Evolutionary conservation across 768 basidiomycete genomes (phyloP).

Genomic region (Trametes sanguinea): DNA sequence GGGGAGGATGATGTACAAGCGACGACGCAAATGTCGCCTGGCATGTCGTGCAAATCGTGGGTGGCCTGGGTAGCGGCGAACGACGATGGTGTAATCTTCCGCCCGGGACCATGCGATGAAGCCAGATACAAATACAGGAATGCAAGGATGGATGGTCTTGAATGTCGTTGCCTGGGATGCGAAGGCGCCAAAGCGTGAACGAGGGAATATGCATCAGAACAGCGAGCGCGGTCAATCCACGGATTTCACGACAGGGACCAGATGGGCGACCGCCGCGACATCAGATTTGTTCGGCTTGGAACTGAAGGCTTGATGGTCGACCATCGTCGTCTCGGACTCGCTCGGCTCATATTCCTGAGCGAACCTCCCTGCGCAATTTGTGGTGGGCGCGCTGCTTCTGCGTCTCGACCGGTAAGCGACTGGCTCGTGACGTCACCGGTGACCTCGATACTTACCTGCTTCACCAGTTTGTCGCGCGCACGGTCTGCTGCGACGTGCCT

Average conservation of each 20-base stretch:
- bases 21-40: background rate
- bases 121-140: background rate
- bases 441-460: slow-evolving; percentile 16
- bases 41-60: background rate
- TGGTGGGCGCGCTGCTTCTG: slow-evolving; percentile 16
- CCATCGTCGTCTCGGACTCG: slow-evolving; percentile 22
- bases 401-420: background rate
- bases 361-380: slow-evolving; percentile 8
- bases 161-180: background rate
- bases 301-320: slow-evolving; percentile 7
- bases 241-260: background rate
- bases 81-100: background rate
- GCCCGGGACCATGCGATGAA: background rate
- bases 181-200: too few species aligned
- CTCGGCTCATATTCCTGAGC: slow-evolving; percentile 8
- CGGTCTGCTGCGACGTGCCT: slow-evolving; percentile 19
- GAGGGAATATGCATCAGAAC: background rate
- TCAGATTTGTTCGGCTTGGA: slow-evolving; percentile 18
- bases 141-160: background rate
- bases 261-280: slow-evolving; percentile 15
- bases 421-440: slow-evolving; percentile 3
- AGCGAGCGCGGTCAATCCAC: background rate
- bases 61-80: background rate
- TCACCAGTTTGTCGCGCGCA: slow-evolving; percentile 16
- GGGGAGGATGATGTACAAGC: background rate